Base-by-base conservation (phyloP, 1,139 yeast genomes). In the Arxiozyma heterogenica region DNA sequence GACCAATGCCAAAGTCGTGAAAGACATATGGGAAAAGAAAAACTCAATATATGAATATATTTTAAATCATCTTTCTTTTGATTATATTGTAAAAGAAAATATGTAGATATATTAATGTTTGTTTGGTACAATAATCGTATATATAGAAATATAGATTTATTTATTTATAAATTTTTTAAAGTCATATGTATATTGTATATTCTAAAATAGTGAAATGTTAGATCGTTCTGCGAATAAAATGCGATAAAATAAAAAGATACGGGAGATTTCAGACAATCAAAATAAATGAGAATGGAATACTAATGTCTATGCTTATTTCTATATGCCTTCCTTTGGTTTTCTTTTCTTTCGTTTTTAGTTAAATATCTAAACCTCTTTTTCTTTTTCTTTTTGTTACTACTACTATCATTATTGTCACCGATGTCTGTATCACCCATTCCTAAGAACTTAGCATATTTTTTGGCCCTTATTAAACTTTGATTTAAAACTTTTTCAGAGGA, bases 331-430 rank as follows among this genome's bases (percentile, higher is more conserved):
- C 80, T 69, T 56, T 78, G 80, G 61, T 86, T 86, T 38, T 75
- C 79, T 64, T 81, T 81, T 72, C 96, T 79, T 69, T 88, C 96
- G 20, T 78, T 75, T 70, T 87, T 87, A 53, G 93, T 79, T 69
- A 89, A 76, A 66, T 91, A 91, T 71, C 96, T 81, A 66, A 89
- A 88, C 76, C 88, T 89, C 79, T 86, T 87, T 78, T 85, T 85
- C 68, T 75, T 78, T 57, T 70, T 72, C 63, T 77, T 76, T 51
- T 71, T 70, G 42, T 68, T 68, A 50, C 52, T 42, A n/a, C 52
- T 46, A 47, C 49, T 18, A 41, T 50, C 46, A 8, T 41, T 30
- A 18, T 38, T 11, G 39, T 34, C 39, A 34, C 39, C 39, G n/a
- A 34, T 34, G 15, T 47, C 48, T 11, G 48, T 61, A 25, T 78